Base-by-base conservation (phyloP, 768 basidiomycete species). In the Boletus tomentosulus region DNA sequence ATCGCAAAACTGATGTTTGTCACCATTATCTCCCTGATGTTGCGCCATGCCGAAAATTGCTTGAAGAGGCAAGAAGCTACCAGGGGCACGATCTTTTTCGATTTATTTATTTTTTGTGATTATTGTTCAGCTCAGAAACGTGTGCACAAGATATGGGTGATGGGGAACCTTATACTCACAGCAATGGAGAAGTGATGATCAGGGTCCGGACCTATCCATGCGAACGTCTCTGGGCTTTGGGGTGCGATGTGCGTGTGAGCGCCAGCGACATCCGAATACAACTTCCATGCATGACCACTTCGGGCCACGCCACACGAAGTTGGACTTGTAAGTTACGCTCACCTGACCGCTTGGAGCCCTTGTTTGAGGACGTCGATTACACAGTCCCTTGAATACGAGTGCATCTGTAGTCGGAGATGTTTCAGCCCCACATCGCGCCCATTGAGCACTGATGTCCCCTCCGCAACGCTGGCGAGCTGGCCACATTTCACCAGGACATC, bases 111-210 rank as follows among this genome's bases (percentile, higher is more conserved):
- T 19, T 19, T 33, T 33, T 7, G 24, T 47, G 30, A 4, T 19
- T 19, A 19, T 19, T 50, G 1, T 11, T 38, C 7, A 50, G 38
- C 10, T 6, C 39, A 28, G 3, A 42, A 42, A 52, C 41, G 15
- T 13, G n/a, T 15, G 24, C 5, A 38, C 22, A 33, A 19, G 19
- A 19, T 27, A 35, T 15, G 16, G 9, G 19, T 22, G 16, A 52
- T 38, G 42, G 25, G 30, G 27, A 28, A 44, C 15, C 13, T 0
- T 9, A 7, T 28, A 73, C 79, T 58, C 60, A 84, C 84, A 30
- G 82, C 81, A n/a, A 72, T 80, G 1, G 82, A 82, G 59, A 83
- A 81, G 58, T 84, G 79, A 54, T 85, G 82, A 12, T 76, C 77
- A 25, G 82, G 82, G 59, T 83, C 82, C 4, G 80, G 82, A 3